phyloP scores from a whole-genome alignment of 2,329 filamentous ascomycete genomes.

The Fusarium sulawesiense region DNA sequence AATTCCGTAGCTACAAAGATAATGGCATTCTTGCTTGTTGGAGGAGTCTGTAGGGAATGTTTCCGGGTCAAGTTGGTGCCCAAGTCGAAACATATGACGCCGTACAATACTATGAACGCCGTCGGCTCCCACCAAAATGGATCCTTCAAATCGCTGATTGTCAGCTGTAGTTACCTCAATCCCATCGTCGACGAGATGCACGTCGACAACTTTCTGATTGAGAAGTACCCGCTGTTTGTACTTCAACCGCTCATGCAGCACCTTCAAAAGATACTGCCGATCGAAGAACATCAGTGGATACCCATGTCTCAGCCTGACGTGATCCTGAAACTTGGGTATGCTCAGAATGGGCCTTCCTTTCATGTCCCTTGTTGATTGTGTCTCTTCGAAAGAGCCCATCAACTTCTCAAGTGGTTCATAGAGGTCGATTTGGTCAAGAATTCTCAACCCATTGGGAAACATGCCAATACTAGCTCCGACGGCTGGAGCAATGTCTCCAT shows the following conservation, averaged over 20 bases:
- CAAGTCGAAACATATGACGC: background rate
- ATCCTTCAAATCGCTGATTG: fast-evolving
- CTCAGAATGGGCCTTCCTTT: fast-evolving
- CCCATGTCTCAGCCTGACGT: background rate
- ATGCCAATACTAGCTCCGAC: slow-evolving; percentile 62
- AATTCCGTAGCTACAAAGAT: background rate
- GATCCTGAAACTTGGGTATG: background rate
- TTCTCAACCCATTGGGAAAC: slow-evolving; percentile 55
- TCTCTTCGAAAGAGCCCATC: background rate
- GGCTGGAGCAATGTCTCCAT: slow-evolving; percentile 56
- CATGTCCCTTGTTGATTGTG: background rate
- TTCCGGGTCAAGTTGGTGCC: background rate
- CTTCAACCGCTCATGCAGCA: background rate
- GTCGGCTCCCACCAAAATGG: slow-evolving; percentile 14
- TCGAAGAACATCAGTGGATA: background rate
- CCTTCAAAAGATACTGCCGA: background rate
- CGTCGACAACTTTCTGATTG: background rate
- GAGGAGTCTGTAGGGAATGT: background rate
- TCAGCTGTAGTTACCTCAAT: background rate
- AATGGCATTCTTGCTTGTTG: background rate
- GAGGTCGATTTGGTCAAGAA: slow-evolving; percentile 60
- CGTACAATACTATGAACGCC: slow-evolving; percentile 4
- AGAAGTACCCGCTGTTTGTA: background rate
- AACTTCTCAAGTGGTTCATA: background rate
- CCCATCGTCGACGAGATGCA: background rate